A percentile compares a stretch with the other conserved stretches of the same genome.
phyloP scores from a whole-genome alignment of 208 protist genomes.

The Blechomonas ayalai region DNA sequence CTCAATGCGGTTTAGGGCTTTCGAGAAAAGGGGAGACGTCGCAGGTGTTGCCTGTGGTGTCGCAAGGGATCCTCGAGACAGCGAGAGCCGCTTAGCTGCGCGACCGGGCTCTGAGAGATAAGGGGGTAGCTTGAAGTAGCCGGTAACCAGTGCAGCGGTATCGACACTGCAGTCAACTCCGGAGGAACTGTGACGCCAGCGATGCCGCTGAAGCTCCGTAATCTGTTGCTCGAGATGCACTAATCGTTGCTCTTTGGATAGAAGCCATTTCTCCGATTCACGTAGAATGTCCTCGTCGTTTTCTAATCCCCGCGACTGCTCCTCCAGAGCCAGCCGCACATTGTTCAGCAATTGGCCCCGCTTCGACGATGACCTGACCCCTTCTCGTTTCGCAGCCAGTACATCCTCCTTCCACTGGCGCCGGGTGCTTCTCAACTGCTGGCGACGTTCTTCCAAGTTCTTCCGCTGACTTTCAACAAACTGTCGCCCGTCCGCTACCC shows the following conservation, averaged over 20 bases:
- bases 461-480: constrained; percentile 50
- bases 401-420: constrained; percentile 82
- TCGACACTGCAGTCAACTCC: constrained; percentile 31
- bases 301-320: constrained; percentile 46
- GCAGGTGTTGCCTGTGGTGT: constrained; percentile 8
- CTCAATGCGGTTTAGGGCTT: constrained; percentile 58
- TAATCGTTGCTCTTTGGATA: constrained; percentile 63
- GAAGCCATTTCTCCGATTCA: constrained; percentile 70
- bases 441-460: constrained; percentile 48
- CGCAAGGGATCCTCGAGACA: background rate
- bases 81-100: background rate
- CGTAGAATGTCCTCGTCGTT: constrained; percentile 59
- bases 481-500: constrained; percentile 27
- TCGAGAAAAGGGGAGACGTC: constrained; percentile 33
- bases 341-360: constrained; percentile 58
- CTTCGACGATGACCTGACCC: constrained; percentile 62
- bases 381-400: constrained; percentile 57
- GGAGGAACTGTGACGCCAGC: constrained; percentile 12
- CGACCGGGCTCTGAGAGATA: constrained; percentile 1
- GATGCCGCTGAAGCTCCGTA: constrained; percentile 39
- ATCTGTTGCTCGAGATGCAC: constrained; percentile 57
- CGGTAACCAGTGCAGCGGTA: constrained; percentile 37
- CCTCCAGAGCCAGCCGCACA: constrained; percentile 49
- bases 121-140: constrained; percentile 46
- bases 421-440: constrained; percentile 41